Evolutionary conservation across 805 yeast species (phyloP).

Genomic region (Grigorovia humatica): DNA sequence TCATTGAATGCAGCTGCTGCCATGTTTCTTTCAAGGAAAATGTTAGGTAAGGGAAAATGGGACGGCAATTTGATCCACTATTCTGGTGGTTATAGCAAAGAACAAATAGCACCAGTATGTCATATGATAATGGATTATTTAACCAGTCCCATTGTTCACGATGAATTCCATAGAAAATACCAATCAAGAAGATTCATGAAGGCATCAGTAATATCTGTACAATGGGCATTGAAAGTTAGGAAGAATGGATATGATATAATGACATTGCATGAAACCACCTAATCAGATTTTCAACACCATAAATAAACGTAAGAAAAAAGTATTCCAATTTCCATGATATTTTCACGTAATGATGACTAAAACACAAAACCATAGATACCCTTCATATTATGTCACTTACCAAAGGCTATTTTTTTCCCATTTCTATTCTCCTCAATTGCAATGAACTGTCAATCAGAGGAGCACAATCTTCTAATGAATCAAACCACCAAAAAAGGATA

Average conservation of each 20-base stretch:
- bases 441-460: background rate
- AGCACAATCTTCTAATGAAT: background rate
- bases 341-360: background rate
- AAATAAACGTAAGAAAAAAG: no score
- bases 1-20: constrained; percentile 83
- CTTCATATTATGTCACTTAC: background rate
- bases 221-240: constrained; percentile 62
- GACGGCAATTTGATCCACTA: constrained; percentile 79
- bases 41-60: constrained; percentile 68
- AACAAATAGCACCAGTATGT: constrained; percentile 61
- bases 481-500: background rate
- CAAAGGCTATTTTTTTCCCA: background rate
- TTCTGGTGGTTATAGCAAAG: constrained; percentile 78
- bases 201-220: constrained; percentile 68
- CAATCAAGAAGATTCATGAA: constrained; percentile 83
- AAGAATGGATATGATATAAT: constrained; percentile 30
- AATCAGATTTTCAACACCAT: background rate
- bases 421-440: background rate
- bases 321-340: no score
- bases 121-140: constrained; percentile 68
- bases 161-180: constrained; percentile 87
- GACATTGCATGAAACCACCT: constrained; percentile 27
- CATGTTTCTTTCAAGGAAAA: constrained; percentile 73
- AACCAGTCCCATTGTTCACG: constrained; percentile 74
- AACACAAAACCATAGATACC: background rate